Conservation (phyloP, 352 stramenopile species). For the Pythium scleroteichum region DNA sequence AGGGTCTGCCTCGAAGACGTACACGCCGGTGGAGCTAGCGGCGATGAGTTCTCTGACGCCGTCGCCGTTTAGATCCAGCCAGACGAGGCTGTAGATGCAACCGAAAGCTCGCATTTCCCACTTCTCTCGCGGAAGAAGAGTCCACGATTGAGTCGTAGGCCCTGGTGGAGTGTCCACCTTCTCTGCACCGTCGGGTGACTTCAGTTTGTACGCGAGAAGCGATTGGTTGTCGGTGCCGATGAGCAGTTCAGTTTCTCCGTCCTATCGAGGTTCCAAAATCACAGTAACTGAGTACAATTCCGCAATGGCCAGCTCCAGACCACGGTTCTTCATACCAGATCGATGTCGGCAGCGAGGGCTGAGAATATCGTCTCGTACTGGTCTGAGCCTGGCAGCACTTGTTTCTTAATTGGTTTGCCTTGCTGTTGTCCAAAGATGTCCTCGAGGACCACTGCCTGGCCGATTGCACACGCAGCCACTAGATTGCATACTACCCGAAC, state of each 20-base stretch:
- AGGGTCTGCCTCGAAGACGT: slow-evolving; percentile 62
- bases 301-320: neutral
- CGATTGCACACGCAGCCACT: slow-evolving; percentile 64
- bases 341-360: slow-evolving; percentile 48
- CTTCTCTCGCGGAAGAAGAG: slow-evolving; percentile 22
- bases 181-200: neutral
- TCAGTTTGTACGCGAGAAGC: slow-evolving; percentile 55
- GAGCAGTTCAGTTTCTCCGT: slow-evolving; percentile 58
- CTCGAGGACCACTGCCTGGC: slow-evolving; percentile 52
- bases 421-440: slow-evolving; percentile 42
- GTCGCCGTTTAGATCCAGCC: slow-evolving; percentile 66
- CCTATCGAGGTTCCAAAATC: slow-evolving; percentile 32
- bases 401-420: neutral
- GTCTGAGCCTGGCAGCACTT: slow-evolving; percentile 47
- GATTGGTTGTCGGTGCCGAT: slow-evolving; percentile 62
- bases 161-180: neutral
- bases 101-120: slow-evolving; percentile 67
- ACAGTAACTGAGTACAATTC: neutral
- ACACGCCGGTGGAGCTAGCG: slow-evolving; percentile 66
- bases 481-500: slow-evolving; percentile 38
- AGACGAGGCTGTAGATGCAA: slow-evolving; percentile 71
- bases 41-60: slow-evolving; percentile 63
- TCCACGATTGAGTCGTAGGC: slow-evolving; percentile 27
- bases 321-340: slow-evolving; percentile 41
- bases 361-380: slow-evolving; percentile 70